Base-by-base conservation (phyloP, 1,284 basidiomycete species). In the Malassezia obtusa region DNA sequence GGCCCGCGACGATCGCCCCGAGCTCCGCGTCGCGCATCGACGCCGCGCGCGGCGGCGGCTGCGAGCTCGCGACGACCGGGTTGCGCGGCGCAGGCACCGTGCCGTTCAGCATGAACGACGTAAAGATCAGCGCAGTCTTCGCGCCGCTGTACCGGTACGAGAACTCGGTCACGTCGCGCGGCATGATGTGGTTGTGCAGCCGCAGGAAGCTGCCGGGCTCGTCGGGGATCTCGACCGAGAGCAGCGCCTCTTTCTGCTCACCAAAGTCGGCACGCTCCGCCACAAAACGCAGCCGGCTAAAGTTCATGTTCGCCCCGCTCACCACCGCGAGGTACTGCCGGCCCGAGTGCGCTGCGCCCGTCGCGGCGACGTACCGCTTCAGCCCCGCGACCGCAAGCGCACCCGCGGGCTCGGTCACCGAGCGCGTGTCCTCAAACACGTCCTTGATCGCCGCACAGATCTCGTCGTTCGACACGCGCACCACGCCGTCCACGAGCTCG, bases 381-480 rank as follows among this genome's bases (percentile, higher is more conserved):
- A 95, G 78, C 1, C 89, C 89, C 4, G 94, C 94, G 19, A 98
- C 79, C 0, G 86, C 85, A 4, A 96, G 80, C 0, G 94, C 92
- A n/a, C 94, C 94, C 1, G 94, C 86, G 0, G 94, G 94, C 76
- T 99, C 94, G 1, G 92, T 92, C 19, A 73, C 62, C 15, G 64
- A 62, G 2, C 71, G 59, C 0, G 69, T 72, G 38, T 73, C 71
- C 79, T 98, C 91, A 68, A 96, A 99, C 24, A 96, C 85, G 71
- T 98, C 94, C 77, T 96, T 96, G 78, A 98, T 96, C 15, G 91
- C 90, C 4, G 94, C 94, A 72, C 94, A 99, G 50, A 99, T 84
- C 74, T 94, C 94, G 70, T 99, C 94, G 61, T 94, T 98, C 73
- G 85, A 83, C 19, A 87, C 88, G 62, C 86, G 81, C 37, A 91